These are phyloP conservation scores for Myriosclerotinia scirpicola DNA, from an alignment of 2,329 filamentous ascomycete genomes.

Conservation along the genomic window DNA sequence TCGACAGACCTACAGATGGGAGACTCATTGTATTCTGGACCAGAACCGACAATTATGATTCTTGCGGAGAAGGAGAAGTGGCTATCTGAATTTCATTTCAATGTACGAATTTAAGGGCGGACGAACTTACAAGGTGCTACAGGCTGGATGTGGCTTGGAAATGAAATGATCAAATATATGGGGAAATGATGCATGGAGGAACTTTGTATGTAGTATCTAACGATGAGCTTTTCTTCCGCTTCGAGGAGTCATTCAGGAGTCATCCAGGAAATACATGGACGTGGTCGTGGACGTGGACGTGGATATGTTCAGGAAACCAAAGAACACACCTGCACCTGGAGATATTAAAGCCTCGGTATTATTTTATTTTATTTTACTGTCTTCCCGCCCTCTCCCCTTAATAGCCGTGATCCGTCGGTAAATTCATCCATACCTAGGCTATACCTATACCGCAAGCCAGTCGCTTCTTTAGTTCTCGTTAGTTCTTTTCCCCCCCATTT, in stretches of 20 bases:
- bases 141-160: background rate
- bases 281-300: no score
- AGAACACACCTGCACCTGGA: no score
- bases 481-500: no score
- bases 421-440: no score
- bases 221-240: background rate
- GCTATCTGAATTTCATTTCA: conserved; percentile 3
- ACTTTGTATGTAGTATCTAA: conserved; percentile 3
- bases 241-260: no score
- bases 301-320: background rate
- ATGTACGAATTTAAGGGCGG: background rate
- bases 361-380: background rate
- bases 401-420: background rate
- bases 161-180: background rate
- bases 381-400: background rate
- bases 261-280: no score
- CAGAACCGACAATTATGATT: background rate
- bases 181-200: background rate
- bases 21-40: background rate
- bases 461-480: no score
- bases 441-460: no score
- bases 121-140: background rate
- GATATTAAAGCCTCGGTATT: background rate
- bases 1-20: background rate
- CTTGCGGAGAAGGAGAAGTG: background rate